Evolutionary conservation across 2,329 filamentous ascomycete genomes (phyloP), one percentile per base, ranked within the genome.

Genomic region (Clathrospora elynae): DNA sequence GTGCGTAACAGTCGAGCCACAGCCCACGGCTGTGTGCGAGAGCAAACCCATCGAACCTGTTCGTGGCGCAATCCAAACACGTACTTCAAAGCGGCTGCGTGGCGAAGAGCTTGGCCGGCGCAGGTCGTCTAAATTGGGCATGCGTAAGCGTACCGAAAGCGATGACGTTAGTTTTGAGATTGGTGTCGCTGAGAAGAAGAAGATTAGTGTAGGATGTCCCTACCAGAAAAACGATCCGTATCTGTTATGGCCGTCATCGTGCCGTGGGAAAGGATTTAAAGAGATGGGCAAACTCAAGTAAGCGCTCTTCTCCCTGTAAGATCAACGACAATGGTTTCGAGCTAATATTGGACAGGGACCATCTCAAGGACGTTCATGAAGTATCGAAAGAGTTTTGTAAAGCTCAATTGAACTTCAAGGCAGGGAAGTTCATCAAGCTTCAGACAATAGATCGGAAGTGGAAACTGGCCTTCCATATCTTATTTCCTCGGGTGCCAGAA

Each of bases 271-370:
- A 8, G 44, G 39, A 2, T 47, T 35, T 17, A 26, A 30, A 34
- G 44, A 47, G 28, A 13, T 43, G 31, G 44, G 33, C 10, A 47
- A 47, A 18, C 18, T 43, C 11, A 38, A 35, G 44, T 42, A 42
- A 14, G 35, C 19, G n/a, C n/a, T n/a, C 33, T 14, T 29, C 19
- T 33, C 17, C 20, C 19, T 34, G 19, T 8, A 20, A n/a, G 14
- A 23, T 4, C 2, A n/a, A 1, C 32, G 24, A 18, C 25, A 31
- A 10, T 11, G 17, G 8, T 12, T 35, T 20, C 11, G 31, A 9
- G 9, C 3, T 23, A 45, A 40, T 11, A 12, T 2, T 22, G 18
- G n/a, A 9, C 24, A 46, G 42, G 14, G 36, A 46, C 16, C 42
- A 46, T 22, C 12, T 41, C 9, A 46, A 46, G 18, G n/a, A 19